These are phyloP conservation scores for Fusarium liriodendri DNA, from an alignment of 2,329 filamentous ascomycete genomes.

Conservation along the genomic window DNA sequence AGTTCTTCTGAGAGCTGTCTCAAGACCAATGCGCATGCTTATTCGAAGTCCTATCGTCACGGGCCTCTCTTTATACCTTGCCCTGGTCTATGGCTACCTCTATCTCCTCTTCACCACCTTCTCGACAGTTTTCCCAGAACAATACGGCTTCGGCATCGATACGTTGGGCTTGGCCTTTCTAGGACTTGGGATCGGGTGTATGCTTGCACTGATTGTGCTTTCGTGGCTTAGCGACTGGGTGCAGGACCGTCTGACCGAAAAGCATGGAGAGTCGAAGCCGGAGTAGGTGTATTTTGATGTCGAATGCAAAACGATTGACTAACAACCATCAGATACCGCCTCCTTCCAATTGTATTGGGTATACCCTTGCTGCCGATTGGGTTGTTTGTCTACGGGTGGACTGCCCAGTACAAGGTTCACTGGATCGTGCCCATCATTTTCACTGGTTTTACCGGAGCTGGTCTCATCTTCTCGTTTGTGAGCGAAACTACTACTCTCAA, in stretches of 20 bases:
- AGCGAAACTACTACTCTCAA: background rate
- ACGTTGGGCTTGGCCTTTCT: constrained; percentile 1
- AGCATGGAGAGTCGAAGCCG: background rate
- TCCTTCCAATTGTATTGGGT: constrained; percentile 7
- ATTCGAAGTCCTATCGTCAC: background rate
- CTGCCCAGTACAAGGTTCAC: constrained; percentile 10
- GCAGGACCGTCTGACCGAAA: background rate
- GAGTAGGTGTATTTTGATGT: background rate
- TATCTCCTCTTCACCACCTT: constrained; percentile 20
- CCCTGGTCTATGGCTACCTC: constrained; percentile 14
- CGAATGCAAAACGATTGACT: background rate
- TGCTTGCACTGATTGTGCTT: background rate
- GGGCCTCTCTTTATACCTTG: constrained; percentile 13
- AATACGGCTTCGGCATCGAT: background rate
- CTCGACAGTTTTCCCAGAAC: background rate
- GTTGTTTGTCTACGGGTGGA: constrained; percentile 10
- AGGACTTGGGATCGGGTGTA: background rate
- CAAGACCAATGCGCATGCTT: constrained; percentile 5
- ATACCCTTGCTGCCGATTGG: constrained; percentile 1
- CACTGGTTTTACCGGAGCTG: constrained; percentile 12
- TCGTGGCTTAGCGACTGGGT: constrained; percentile 18
- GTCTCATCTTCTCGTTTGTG: constrained; percentile 20
- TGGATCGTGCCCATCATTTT: constrained; percentile 23
- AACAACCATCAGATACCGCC: background rate
- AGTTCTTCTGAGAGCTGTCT: background rate